These are phyloP conservation scores for Rhododendron williamsianum DNA, from an alignment of 148 eudicot genomes.

Conservation along the genomic window DNA sequence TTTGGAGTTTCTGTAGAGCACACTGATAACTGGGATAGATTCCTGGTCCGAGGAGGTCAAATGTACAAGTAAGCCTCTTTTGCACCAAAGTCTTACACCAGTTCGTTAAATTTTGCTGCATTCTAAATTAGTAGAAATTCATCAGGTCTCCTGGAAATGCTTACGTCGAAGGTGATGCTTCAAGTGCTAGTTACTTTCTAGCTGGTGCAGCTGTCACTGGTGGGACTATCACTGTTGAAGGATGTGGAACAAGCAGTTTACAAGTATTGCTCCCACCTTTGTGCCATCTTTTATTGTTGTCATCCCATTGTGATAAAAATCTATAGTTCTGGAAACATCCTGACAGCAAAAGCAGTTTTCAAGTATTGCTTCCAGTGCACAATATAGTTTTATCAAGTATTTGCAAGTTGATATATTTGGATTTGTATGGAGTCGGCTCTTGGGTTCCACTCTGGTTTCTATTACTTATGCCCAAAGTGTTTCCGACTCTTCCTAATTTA, in stretches of 20 bases:
- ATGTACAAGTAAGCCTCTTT: conserved; percentile 81
- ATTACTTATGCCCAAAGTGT: not conserved
- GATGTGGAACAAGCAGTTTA: conserved; percentile 94
- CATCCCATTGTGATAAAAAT: not conserved
- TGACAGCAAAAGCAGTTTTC: too few relatives aligned
- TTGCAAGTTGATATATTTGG: not conserved
- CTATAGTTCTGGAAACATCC: not conserved
- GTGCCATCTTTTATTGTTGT: not conserved
- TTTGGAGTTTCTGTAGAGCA: conserved; percentile 85
- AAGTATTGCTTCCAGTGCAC: not conserved
- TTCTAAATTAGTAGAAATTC: conserved; percentile 2
- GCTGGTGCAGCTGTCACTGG: conserved; percentile 99
- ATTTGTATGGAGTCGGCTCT: not conserved
- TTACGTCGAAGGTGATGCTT: conserved; percentile 97
- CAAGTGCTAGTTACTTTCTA: conserved; percentile 96
- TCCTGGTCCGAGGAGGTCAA: conserved; percentile 83
- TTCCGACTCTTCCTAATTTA: not conserved
- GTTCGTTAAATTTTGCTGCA: not conserved
- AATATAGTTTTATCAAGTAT: not conserved
- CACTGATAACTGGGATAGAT: conserved; percentile 70
- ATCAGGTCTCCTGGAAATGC: conserved; percentile 94
- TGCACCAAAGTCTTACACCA: not conserved
- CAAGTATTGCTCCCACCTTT: conserved; percentile 42
- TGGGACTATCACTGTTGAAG: conserved; percentile 97
- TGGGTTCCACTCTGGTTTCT: not conserved